Evolutionary conservation across 2,329 filamentous ascomycete species (phyloP), one percentile per base, ranked within the genome.

Genomic region (Coleophoma cylindrospora): DNA sequence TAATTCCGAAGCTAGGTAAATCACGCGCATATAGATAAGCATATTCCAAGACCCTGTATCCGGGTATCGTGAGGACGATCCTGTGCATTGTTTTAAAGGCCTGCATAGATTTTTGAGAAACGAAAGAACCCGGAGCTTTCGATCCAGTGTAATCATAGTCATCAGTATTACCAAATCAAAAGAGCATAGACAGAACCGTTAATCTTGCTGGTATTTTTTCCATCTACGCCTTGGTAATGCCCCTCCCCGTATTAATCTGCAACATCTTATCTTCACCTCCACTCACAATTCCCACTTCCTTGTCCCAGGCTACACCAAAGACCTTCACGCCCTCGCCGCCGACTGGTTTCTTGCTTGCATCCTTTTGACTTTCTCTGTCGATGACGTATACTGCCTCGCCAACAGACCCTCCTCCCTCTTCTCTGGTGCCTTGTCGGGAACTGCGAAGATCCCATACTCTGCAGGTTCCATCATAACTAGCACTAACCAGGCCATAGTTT

Each of bases 211-310:
- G 27, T 27, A 27, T 38, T 17, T 38, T n/a, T 38, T 37, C 11
- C 36, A 38, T n/a, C 36, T 38, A 14, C 13, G 36, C 36, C 15
- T 17, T 14, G 14, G 36, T 38, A 38, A 38, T 38, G 14, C 36
- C 36, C 11, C 36, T 38, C 36, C 64, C 63, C 40, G 57, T 59
- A 54, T 99, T 96, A 53, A 99, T 83, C 74, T 99, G 94, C 61
- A 99, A 84, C 73, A 82, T 84, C 74, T 94, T 96, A 66, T 99
- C 94, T 77, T 97, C 91, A 14, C 92, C 91, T 40, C 77, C 91
- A 63, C 89, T 95, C 41, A 96, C 87, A 65, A 99, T 92, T 1
- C 94, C 95, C 64, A 95, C 83, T 7, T 83, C 80, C 66, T 77
- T 75, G 68, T 96, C 89, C 94, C 94, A 99, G 52, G 76, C 80